These are phyloP conservation scores for Xanthoceras sorbifolium DNA, from an alignment of 345 rosid genomes.

Conservation along the genomic window DNA sequence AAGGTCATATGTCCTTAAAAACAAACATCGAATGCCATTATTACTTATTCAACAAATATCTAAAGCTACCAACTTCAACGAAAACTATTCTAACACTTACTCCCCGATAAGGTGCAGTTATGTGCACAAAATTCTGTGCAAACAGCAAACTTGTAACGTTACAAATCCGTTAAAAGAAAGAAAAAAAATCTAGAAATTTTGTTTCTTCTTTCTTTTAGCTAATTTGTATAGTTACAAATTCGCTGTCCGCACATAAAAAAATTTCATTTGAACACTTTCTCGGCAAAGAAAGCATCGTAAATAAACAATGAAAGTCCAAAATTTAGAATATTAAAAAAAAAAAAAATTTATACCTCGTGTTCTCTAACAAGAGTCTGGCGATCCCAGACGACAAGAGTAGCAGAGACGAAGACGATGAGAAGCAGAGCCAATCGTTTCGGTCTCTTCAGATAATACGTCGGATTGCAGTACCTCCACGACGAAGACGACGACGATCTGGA, in stretches of 20 bases:
- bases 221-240: too few relatives aligned
- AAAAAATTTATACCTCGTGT: conserved; percentile 56
- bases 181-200: too few relatives aligned
- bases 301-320: not conserved
- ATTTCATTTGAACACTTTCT: too few relatives aligned
- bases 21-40: not conserved
- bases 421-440: conserved; percentile 76
- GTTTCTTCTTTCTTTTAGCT: too few relatives aligned
- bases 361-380: conserved; percentile 78
- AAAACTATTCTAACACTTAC: too few relatives aligned
- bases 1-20: not conserved
- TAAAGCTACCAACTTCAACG: too few relatives aligned
- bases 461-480: conserved; percentile 64
- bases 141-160: too few relatives aligned
- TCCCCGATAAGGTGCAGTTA: too few relatives aligned
- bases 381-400: conserved; percentile 73
- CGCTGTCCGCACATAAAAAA: too few relatives aligned
- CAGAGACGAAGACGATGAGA: conserved; percentile 63
- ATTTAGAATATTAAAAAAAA: not conserved
- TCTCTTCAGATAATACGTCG: conserved; percentile 69
- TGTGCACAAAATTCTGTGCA: too few relatives aligned
- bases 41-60: not conserved
- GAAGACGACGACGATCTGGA: conserved; percentile 47
- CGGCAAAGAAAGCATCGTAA: not conserved
- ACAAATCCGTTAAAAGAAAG: too few relatives aligned